Evolutionary conservation across 768 basidiomycete species (phyloP).

Genomic region (Russula vinacea): DNA sequence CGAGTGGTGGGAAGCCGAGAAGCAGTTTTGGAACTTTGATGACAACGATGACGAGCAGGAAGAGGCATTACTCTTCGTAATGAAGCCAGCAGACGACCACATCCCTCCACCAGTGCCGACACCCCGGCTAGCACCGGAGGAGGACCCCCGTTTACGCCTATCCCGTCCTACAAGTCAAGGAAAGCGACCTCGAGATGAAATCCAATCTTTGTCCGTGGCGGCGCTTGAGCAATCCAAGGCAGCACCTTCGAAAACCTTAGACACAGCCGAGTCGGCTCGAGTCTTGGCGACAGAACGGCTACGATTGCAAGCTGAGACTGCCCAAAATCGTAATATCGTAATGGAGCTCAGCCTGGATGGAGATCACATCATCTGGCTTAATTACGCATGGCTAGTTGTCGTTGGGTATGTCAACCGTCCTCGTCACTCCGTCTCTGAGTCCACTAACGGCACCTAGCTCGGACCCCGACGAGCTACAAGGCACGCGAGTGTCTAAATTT

Average conservation of each 20-base stretch:
- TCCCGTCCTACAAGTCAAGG: conserved; percentile 50
- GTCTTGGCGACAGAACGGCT: conserved; percentile 87
- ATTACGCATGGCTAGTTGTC: conserved; percentile 91
- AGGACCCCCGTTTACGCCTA: conserved; percentile 50
- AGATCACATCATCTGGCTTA: conserved; percentile 93
- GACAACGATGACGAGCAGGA: conserved; percentile 87
- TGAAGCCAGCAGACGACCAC: conserved; percentile 77
- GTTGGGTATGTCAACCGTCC: conserved; percentile 61
- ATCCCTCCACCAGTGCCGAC: conserved; percentile 40
- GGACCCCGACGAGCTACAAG: conserved; percentile 74
- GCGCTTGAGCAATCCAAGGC: conserved; percentile 31
- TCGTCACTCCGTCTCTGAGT: conserved; percentile 14
- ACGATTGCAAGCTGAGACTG: conserved; percentile 86
- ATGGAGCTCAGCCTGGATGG: conserved; percentile 93
- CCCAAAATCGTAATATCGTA: conserved; percentile 94
- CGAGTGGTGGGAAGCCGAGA: conserved; percentile 99
- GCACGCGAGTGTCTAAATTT: conserved; percentile 75
- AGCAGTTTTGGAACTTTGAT: conserved; percentile 99
- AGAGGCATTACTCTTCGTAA: conserved; percentile 89
- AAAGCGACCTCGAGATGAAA: conserved; percentile 54
- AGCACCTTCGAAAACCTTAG: conserved; percentile 46
- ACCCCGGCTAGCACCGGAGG: conserved; percentile 49
- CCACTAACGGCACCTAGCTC: conserved; percentile 48
- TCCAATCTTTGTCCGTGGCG: conserved; percentile 30
- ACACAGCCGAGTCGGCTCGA: conserved; percentile 71